A percentile compares a stretch with the other conserved stretches of the same genome.
phyloP scores from a whole-genome alignment of 306 rosid genomes.

The Cucumis hystrix region DNA sequence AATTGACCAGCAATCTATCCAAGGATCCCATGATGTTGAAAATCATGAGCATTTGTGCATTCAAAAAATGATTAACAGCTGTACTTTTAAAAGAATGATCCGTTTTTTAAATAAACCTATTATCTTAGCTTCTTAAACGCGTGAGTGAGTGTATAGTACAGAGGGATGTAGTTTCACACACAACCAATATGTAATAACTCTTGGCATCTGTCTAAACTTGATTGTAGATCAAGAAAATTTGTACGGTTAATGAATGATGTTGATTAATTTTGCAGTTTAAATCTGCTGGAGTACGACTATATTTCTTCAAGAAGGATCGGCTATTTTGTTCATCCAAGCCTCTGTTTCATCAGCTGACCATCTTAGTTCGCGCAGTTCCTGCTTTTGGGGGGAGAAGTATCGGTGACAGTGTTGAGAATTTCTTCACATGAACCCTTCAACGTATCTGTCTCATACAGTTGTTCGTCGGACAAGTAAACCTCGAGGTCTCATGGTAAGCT shows the following conservation, averaged over 20 bases:
- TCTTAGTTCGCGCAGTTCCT: slow-evolving; percentile 71
- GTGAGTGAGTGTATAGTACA: not conserved
- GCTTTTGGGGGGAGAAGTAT: slow-evolving; percentile 27
- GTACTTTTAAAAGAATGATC: not conserved
- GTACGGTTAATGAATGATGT: not conserved
- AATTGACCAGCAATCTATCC: not conserved
- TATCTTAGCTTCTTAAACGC: not conserved
- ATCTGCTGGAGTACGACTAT: slow-evolving; percentile 65
- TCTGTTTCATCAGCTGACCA: slow-evolving; percentile 78
- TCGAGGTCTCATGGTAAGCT: slow-evolving; percentile 51
- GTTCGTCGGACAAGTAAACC: slow-evolving; percentile 50
- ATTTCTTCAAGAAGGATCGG: slow-evolving; percentile 56
- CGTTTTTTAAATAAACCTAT: not conserved
- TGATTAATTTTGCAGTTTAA: slow-evolving; percentile 13
- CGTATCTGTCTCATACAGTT: slow-evolving; percentile 63
- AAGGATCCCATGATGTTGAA: not conserved
- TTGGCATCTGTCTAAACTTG: not conserved
- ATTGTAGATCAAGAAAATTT: not conserved
- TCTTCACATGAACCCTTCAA: slow-evolving; percentile 60
- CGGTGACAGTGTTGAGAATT: slow-evolving; percentile 49
- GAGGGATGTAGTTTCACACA: not conserved
- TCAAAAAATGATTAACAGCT: not conserved
- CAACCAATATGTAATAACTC: not conserved
- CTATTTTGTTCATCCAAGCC: slow-evolving; percentile 67
- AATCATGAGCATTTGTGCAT: not conserved